Percentiles rank a stretch among this genome's conserved stretches.
These are phyloP conservation scores for Corymbia citriodora DNA, from an alignment of 441 rosid species.

Conservation along the genomic window DNA sequence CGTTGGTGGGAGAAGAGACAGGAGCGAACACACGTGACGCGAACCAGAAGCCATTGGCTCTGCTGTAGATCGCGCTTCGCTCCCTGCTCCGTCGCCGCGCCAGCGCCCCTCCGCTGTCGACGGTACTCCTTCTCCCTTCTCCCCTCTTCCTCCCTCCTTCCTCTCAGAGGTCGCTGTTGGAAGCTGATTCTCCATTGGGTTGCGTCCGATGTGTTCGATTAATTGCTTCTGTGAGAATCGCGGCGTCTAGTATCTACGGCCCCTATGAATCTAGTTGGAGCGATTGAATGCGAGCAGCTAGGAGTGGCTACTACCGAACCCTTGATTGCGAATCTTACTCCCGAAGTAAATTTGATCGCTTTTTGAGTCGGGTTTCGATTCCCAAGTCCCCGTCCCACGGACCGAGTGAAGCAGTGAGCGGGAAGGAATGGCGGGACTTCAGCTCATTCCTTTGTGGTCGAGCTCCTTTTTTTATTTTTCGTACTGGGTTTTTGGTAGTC, in stretches of 20 bases:
- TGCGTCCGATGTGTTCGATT: not conserved
- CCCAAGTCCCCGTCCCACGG: not conserved
- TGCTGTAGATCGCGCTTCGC: not conserved
- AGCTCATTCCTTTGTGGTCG: not conserved
- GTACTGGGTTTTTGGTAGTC: not conserved
- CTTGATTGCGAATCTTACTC: not conserved
- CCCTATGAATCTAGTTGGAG: not conserved
- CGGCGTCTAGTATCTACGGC: not conserved
- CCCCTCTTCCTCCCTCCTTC: not conserved
- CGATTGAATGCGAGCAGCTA: not conserved
- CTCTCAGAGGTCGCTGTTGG: not conserved
- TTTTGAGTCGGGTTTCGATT: not conserved
- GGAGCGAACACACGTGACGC: not conserved
- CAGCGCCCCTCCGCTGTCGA: not conserved
- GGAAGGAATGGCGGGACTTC: not conserved
- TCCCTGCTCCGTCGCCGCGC: not conserved
- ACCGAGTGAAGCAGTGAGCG: not conserved
- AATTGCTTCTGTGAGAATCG: not conserved
- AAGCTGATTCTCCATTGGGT: not conserved
- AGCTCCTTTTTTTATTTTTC: not conserved
- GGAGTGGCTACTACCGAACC: not conserved
- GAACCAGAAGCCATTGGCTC: not conserved
- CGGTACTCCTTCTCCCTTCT: not conserved
- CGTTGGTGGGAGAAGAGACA: not conserved
- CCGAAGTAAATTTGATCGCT: not conserved